A percentile compares a stretch with the other conserved stretches of the same genome.
These are phyloP conservation scores for Aphanomyces cochlioides DNA, from an alignment of 352 stramenopile species.

Conservation along the genomic window DNA sequence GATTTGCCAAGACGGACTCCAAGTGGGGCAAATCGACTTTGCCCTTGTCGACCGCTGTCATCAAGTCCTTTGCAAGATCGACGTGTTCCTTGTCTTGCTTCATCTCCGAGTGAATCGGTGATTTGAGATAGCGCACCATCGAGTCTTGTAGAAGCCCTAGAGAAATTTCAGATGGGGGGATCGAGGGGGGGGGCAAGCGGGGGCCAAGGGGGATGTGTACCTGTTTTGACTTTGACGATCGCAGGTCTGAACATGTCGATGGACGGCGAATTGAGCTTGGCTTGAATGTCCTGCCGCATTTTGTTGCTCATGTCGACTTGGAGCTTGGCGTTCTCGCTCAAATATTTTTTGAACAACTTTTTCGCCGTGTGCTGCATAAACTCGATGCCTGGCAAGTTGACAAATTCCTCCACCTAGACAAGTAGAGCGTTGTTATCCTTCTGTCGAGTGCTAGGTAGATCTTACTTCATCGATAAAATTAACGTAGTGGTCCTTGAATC, in stretches of 20 bases:
- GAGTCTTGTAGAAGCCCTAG: conserved; percentile 63
- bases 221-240: conserved; percentile 39
- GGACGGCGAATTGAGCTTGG: conserved; percentile 57
- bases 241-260: conserved; percentile 81
- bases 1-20: conserved; percentile 67
- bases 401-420: conserved; percentile 26
- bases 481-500: conserved; percentile 19
- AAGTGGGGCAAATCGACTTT: conserved; percentile 74
- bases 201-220: neutral
- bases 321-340: conserved; percentile 63
- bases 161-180: neutral
- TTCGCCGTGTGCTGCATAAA: conserved; percentile 80
- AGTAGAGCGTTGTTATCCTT: neutral
- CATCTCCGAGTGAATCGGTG: conserved; percentile 57
- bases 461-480: conserved; percentile 23
- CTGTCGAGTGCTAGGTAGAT: neutral
- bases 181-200: too few relatives aligned
- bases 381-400: conserved; percentile 60
- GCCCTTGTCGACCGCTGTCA: conserved; percentile 57
- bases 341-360: conserved; percentile 85
- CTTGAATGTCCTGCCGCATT: conserved; percentile 74
- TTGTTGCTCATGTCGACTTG: conserved; percentile 80
- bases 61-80: conserved; percentile 50
- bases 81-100: conserved; percentile 32
- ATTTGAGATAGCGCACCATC: conserved; percentile 73